These are phyloP conservation scores for Candida pseudoviswanathii DNA, from an alignment of 1,139 yeast species.

Conservation along the genomic window DNA sequence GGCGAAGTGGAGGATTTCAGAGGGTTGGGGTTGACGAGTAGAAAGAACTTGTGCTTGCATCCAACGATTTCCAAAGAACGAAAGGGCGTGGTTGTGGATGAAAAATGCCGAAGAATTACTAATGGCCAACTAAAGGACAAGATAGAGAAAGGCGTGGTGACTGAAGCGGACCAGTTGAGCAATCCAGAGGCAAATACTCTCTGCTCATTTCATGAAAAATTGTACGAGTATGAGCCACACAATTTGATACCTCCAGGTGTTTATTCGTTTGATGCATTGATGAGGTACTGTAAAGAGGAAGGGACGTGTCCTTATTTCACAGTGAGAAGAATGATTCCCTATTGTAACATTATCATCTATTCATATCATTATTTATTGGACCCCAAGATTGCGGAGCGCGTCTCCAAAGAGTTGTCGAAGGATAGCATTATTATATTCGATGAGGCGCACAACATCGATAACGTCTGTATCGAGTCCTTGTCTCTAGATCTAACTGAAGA, in stretches of 20 bases:
- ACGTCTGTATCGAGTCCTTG: conserved; percentile 94
- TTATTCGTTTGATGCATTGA: conserved; percentile 83
- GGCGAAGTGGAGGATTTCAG: conserved; percentile 87
- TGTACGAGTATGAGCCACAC: conserved; percentile 83
- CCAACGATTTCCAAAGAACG: conserved; percentile 86
- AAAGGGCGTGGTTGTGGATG: conserved; percentile 94
- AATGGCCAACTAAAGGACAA: conserved; percentile 82
- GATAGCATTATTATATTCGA: conserved; percentile 94
- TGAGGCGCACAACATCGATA: conserved; percentile 98
- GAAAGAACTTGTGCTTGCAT: conserved; percentile 91
- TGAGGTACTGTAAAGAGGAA: conserved; percentile 72
- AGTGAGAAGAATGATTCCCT: conserved; percentile 96
- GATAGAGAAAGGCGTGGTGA: conserved; percentile 58
- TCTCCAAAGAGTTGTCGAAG: conserved; percentile 86
- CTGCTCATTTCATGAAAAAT: conserved; percentile 88
- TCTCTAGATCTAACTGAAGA: conserved; percentile 72
- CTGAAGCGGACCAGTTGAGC: conserved; percentile 50
- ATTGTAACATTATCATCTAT: conserved; percentile 91
- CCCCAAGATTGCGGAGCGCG: conserved; percentile 96
- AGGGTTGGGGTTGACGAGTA: conserved; percentile 90
- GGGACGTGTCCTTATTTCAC: conserved; percentile 96
- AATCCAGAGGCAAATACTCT: conserved; percentile 31
- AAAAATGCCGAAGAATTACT: conserved; percentile 91
- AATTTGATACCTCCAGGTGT: conserved; percentile 91
- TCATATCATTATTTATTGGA: conserved; percentile 95